Conservation (phyloP, 2,329 filamentous ascomycete species). For the Annulohypoxylon truncatum region DNA sequence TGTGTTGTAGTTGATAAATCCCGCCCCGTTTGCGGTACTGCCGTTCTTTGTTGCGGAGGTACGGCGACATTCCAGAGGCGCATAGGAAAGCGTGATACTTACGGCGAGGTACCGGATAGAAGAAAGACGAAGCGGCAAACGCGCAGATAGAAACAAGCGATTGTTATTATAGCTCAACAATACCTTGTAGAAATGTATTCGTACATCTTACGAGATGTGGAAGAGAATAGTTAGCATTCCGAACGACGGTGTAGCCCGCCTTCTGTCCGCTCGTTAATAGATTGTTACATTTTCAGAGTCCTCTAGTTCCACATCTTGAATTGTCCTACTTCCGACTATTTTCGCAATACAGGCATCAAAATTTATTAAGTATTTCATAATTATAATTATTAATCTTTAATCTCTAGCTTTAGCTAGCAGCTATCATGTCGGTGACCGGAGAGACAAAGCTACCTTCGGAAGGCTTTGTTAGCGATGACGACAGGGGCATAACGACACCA, state of each 20-base stretch:
- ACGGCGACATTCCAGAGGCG: constrained; percentile 29
- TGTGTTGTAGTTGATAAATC: neutral
- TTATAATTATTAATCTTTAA: too few relatives aligned
- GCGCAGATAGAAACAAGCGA: neutral
- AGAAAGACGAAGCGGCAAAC: constrained; percentile 7
- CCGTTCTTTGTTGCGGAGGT: constrained; percentile 29
- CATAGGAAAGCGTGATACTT: neutral
- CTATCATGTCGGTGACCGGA: constrained; percentile 1
- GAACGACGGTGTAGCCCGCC: neutral
- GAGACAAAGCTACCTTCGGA: neutral
- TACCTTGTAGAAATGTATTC: neutral
- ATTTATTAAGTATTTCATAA: neutral
- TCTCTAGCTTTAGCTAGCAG: neutral
- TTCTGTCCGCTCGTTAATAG: neutral
- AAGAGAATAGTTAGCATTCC: neutral
- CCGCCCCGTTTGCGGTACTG: constrained; percentile 24
- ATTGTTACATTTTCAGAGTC: neutral
- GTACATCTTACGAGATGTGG: neutral
- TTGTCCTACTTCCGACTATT: neutral
- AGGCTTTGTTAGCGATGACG: constrained; percentile 14
- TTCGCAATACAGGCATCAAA: neutral
- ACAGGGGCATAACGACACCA: neutral
- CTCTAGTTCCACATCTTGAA: neutral
- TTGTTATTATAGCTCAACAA: neutral
- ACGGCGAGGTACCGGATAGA: constrained; percentile 4